A percentile compares a stretch with the other conserved stretches of the same genome.
phyloP scores from a whole-genome alignment of 345 rosid species.

The Ceriops decandra region DNA sequence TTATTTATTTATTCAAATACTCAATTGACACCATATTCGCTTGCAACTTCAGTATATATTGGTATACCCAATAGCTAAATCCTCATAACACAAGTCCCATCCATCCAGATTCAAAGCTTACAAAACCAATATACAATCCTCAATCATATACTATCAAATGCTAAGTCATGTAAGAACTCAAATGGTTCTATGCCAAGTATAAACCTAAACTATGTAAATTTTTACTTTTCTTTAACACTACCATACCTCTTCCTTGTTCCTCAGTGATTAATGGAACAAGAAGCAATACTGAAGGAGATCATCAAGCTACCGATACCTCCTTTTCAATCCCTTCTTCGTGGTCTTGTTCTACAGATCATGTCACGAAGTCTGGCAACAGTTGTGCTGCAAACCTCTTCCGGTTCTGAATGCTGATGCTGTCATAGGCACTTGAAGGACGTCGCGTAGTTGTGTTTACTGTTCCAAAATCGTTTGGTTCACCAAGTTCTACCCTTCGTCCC shows the following conservation, averaged over 20 bases:
- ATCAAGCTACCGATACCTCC: conserved; percentile 2
- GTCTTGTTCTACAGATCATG: conserved; percentile 31
- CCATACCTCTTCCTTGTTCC: conserved; percentile 32
- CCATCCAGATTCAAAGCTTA: conserved; percentile 65
- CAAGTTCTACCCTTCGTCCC: conserved; percentile 71
- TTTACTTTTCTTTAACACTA: conserved; percentile 42
- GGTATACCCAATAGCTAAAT: conserved; percentile 35
- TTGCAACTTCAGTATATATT: conserved; percentile 16
- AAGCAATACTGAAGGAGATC: conserved; percentile 29
- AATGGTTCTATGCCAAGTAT: conserved; percentile 57
- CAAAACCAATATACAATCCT: conserved; percentile 84
- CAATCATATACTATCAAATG: conserved; percentile 56
- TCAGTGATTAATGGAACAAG: conserved; percentile 13
- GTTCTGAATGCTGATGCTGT: conserved; percentile 71
- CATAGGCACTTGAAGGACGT: conserved; percentile 63
- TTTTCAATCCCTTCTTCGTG: not conserved
- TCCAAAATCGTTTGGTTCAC: conserved; percentile 64
- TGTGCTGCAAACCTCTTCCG: conserved; percentile 86
- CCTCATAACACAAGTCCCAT: conserved; percentile 35
- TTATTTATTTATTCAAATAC: conserved; percentile 20
- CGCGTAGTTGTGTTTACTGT: conserved; percentile 40
- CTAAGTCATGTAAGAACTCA: conserved; percentile 54
- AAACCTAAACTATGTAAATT: conserved; percentile 56
- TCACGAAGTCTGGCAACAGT: conserved; percentile 82
- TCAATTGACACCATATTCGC: conserved; percentile 17